Percentiles rank a stretch among this genome's conserved stretches.
Conservation (phyloP, 2,329 filamentous ascomycete genomes). For the Hymenoscyphus fructigenus region DNA sequence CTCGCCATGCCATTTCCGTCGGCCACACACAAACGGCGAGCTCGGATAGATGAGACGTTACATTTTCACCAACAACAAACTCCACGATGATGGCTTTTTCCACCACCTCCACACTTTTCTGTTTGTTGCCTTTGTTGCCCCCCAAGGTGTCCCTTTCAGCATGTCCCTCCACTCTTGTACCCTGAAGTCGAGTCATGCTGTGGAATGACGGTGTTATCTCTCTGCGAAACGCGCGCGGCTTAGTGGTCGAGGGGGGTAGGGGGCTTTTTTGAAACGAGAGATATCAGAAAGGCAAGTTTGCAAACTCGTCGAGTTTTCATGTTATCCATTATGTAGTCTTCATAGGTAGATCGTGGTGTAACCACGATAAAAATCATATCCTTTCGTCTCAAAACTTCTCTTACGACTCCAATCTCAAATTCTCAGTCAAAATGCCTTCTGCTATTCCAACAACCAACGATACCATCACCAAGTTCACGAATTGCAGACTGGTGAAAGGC, state of each 20-base stretch:
- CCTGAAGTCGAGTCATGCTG: slow-evolving; percentile 9
- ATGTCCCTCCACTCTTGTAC: slow-evolving; percentile 20
- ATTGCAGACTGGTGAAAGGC: slow-evolving; percentile 74
- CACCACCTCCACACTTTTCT: not conserved
- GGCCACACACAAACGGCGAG: slow-evolving; percentile 17
- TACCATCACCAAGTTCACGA: slow-evolving; percentile 82
- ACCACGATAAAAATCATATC: slow-evolving; percentile 11
- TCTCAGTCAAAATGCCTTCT: slow-evolving; percentile 35
- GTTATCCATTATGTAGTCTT: slow-evolving; percentile 30
- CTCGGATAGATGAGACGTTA: slow-evolving; percentile 29
- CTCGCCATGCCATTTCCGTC: not conserved
- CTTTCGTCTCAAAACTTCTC: not conserved
- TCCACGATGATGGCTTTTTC: slow-evolving; percentile 10
- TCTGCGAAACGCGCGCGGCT: not conserved
- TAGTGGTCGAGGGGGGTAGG: slow-evolving; percentile 5
- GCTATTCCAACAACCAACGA: slow-evolving; percentile 44
- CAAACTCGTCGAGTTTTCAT: slow-evolving; percentile 17
- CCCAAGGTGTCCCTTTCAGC: not conserved
- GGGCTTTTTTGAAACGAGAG: slow-evolving; percentile 4
- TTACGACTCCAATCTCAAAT: not conserved
- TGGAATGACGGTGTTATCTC: not conserved
- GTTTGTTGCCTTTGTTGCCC: slow-evolving; percentile 2
- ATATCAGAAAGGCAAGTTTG: slow-evolving; percentile 20
- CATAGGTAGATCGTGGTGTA: slow-evolving; percentile 20
- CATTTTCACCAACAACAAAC: slow-evolving; percentile 23